Conservation (phyloP, 805 yeast genomes). For the Cyberlindnera japonica region DNA sequence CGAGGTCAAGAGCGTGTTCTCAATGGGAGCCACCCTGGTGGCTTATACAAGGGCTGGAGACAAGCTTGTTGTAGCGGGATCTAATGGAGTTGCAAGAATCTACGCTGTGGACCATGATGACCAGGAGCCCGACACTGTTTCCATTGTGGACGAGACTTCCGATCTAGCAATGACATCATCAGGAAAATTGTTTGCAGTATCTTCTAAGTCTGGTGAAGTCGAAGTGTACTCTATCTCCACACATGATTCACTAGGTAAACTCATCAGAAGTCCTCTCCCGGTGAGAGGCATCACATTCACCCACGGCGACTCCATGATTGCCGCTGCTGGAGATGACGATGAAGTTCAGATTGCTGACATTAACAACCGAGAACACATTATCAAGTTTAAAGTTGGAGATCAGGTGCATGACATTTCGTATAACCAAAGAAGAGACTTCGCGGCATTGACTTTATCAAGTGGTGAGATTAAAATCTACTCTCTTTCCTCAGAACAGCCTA, state of each 20-base stretch:
- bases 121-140: slow-evolving; percentile 26
- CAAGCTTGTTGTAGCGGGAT: slow-evolving; percentile 24
- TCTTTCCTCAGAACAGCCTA: slow-evolving; percentile 50
- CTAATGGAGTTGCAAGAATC: slow-evolving; percentile 23
- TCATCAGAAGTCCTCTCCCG: slow-evolving; percentile 28
- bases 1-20: slow-evolving; percentile 20
- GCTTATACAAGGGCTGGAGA: slow-evolving; percentile 19
- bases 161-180: slow-evolving; percentile 16
- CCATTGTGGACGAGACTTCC: slow-evolving; percentile 23
- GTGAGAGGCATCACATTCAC: slow-evolving; percentile 53
- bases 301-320: slow-evolving; percentile 55
- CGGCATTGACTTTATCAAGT: slow-evolving; percentile 55
- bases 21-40: slow-evolving; percentile 24
- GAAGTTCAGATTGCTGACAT: slow-evolving; percentile 48
- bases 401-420: slow-evolving; percentile 56
- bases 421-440: slow-evolving; percentile 50
- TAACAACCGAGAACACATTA: slow-evolving; percentile 25
- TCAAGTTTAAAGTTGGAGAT: slow-evolving; percentile 42
- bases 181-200: slow-evolving; percentile 19
- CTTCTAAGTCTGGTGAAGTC: slow-evolving; percentile 25
- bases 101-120: slow-evolving; percentile 20
- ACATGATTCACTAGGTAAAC: slow-evolving; percentile 9
- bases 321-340: slow-evolving; percentile 67
- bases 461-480: slow-evolving; percentile 56
- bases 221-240: slow-evolving; percentile 22